phyloP scores from a whole-genome alignment of 2,329 filamentous ascomycete species.

The Cladophialophora psammophila region DNA sequence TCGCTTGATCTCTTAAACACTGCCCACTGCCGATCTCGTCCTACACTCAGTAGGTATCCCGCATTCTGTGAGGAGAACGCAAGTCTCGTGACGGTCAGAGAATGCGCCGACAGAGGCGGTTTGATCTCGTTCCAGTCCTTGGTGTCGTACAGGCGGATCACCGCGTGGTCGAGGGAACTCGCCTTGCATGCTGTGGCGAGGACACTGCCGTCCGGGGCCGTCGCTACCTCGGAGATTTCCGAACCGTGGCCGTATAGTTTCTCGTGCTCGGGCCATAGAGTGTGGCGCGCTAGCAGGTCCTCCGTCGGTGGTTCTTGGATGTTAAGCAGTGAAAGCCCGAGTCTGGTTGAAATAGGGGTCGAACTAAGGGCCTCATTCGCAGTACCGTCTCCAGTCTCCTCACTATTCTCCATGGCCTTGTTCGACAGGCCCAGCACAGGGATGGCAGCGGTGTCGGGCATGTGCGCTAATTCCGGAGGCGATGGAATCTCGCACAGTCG shows the following conservation, averaged over 20 bases:
- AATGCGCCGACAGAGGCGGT: conserved; percentile 83
- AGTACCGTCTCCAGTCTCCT: conserved; percentile 44
- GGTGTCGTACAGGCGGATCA: conserved; percentile 90
- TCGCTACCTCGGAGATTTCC: conserved; percentile 87
- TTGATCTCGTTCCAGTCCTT: conserved; percentile 84
- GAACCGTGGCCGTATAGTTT: conserved; percentile 98
- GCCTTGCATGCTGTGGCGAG: conserved; percentile 94
- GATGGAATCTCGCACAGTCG: conserved; percentile 69
- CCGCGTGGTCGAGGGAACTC: conserved; percentile 90
- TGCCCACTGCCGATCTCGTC: conserved; percentile 89
- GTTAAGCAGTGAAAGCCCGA: conserved; percentile 58
- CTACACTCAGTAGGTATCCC: conserved; percentile 80
- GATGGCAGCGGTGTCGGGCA: conserved; percentile 92
- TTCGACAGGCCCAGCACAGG: conserved; percentile 95
- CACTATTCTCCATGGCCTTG: conserved; percentile 76
- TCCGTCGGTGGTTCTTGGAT: conserved; percentile 81
- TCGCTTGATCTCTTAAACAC: conserved; percentile 67
- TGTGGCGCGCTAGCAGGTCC: conserved; percentile 86
- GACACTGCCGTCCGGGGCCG: conserved; percentile 73
- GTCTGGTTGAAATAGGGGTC: conserved; percentile 61
- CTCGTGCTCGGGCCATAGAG: conserved; percentile 93
- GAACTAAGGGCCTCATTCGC: conserved; percentile 49
- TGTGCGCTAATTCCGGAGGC: conserved; percentile 45
- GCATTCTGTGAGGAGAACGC: conserved; percentile 77
- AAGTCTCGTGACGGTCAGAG: conserved; percentile 82